Percentiles rank a stretch among this genome's conserved stretches.
Conservation (phyloP, 2,329 filamentous ascomycete genomes). For the Beauveria asiatica region DNA sequence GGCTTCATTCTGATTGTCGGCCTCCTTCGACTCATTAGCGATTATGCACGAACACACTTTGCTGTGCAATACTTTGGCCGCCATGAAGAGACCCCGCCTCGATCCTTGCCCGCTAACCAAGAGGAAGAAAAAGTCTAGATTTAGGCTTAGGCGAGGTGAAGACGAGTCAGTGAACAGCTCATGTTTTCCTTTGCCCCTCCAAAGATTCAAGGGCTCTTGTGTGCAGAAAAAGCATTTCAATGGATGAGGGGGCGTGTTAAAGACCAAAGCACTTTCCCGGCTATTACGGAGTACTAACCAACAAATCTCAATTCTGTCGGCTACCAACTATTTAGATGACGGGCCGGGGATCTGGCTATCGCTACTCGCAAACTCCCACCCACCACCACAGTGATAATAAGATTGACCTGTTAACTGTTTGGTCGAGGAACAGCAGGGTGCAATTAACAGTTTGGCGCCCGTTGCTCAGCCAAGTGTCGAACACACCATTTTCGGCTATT, state of each 20-base stretch:
- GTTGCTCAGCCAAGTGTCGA: too few species aligned
- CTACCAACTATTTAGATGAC: too few species aligned
- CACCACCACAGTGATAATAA: too few species aligned
- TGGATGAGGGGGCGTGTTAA: neutral
- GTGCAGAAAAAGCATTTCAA: neutral
- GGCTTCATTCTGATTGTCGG: neutral
- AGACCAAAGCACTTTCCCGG: neutral
- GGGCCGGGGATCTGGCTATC: too few species aligned
- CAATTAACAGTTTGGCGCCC: too few species aligned
- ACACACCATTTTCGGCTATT: too few species aligned
- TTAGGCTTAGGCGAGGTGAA: neutral
- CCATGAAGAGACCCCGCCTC: neutral
- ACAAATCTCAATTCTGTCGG: too few species aligned
- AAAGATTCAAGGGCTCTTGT: neutral
- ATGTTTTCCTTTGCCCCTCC: neutral
- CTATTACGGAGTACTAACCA: too few species aligned
- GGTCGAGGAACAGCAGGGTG: too few species aligned
- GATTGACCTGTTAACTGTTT: too few species aligned
- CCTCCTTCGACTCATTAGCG: neutral
- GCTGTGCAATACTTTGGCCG: neutral
- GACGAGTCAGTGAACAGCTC: neutral
- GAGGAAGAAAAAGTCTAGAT: neutral
- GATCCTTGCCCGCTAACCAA: neutral
- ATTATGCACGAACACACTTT: neutral
- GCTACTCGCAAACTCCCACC: too few species aligned